Evolutionary conservation across 805 yeast species (phyloP), one percentile per base, ranked within the genome.

Genomic region (Saturnispora ahearnii): DNA sequence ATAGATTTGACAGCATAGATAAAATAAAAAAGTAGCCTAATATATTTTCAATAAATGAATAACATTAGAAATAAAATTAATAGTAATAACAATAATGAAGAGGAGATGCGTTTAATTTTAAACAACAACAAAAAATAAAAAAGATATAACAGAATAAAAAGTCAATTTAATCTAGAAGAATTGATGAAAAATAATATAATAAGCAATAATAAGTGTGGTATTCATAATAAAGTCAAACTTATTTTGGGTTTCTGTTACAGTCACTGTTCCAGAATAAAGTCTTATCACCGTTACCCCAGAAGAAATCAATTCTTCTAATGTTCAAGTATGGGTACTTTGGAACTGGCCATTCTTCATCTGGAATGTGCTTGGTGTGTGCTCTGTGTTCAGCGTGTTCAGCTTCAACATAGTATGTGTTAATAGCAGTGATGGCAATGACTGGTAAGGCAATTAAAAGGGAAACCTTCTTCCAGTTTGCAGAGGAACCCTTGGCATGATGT

Each of bases 241-340:
- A 50, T 46, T 49, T 74, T 63, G 84, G 71, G 76, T 87, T 87
- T 79, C 96, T 87, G 86, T 91, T 91, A 66, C 86, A 78, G 62
- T 80, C 85, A 48, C 87, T 77, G 77, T 88, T 88, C 99, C 99
- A 93, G 85, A 93, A 93, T 66, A 84, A 73, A 55, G 98, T 88
- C 79, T 87, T 82, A 77, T 90, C 96, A 68, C 99, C 98, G 67
- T 93, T 91, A 66, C 99, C 99, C 98, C 98, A 93, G 84, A 89
- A 91, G 79, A 79, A 91, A 67, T 85, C 82, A 69, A 81, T 83
- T 66, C 69, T 67, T 81, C 98, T 87, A 61, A 89, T 69, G 78
- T 93, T 93, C 77, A 84, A 90, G 81, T 80, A 93, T 62, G 82
- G 90, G 75, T 87, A 87, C 36, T 41, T 36, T 71, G 85, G 93